Conservation (phyloP, 441 rosid species). For the Rhodomyrtus psidioides region DNA sequence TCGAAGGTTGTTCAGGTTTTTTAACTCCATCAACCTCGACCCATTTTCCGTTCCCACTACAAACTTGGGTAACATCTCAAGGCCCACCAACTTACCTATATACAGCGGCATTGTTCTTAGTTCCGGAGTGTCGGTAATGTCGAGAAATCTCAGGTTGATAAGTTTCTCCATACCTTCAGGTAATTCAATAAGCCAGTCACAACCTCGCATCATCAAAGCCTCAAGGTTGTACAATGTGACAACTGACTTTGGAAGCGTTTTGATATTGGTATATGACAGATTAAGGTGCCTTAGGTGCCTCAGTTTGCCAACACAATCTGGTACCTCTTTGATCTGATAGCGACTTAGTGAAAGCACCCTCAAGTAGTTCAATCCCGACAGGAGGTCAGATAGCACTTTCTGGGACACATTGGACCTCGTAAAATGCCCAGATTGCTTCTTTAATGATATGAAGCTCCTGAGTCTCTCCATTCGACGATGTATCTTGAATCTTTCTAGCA, state of each 20-base stretch:
- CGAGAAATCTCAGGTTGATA: background rate
- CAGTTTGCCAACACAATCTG: background rate
- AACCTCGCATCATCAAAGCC: background rate
- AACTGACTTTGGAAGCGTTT: too few relatives aligned
- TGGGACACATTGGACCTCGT: accelerated
- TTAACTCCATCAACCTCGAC: background rate
- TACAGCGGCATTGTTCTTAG: accelerated
- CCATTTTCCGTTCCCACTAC: accelerated
- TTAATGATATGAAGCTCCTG: background rate
- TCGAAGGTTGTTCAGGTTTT: accelerated
- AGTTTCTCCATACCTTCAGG: background rate
- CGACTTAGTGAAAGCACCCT: background rate
- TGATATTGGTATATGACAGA: too few relatives aligned
- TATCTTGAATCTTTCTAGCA: background rate
- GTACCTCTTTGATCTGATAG: accelerated
- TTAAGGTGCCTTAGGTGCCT: background rate
- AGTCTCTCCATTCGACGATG: background rate
- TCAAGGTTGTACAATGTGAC: too few relatives aligned
- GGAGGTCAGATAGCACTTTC: background rate
- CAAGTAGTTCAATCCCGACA: background rate
- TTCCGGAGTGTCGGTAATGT: accelerated
- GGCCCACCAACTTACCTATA: background rate
- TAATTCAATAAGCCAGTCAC: accelerated
- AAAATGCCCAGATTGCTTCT: accelerated
- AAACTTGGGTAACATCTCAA: accelerated